Percentiles rank a stretch among this genome's conserved stretches.
phyloP scores from a whole-genome alignment of 805 yeast species.

The Yamadazyma sp. region DNA sequence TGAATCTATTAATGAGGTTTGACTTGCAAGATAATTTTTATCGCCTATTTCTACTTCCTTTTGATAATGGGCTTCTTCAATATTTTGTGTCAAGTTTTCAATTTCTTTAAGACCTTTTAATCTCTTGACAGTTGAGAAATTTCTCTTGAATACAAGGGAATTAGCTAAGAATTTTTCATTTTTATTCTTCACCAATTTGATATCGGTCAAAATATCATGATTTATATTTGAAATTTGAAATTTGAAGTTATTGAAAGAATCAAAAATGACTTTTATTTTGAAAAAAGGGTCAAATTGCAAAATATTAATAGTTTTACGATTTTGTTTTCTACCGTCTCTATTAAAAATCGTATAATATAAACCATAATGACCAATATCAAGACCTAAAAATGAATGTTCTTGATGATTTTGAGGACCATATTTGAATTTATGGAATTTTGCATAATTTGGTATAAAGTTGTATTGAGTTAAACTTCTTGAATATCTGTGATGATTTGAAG shows the following conservation, averaged over 20 bases:
- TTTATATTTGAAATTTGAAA: conserved; percentile 32
- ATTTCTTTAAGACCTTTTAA: too few species aligned
- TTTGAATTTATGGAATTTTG: conserved; percentile 7
- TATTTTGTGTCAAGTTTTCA: too few species aligned
- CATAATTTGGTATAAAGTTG: conserved; percentile 7
- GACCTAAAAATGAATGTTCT: conserved; percentile 1
- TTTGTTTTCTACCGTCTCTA: conserved; percentile 23
- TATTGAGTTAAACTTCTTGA: conserved; percentile 8
- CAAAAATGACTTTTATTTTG: neutral
- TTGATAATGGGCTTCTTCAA: too few species aligned
- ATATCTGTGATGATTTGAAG: conserved; percentile 8
- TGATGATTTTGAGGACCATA: conserved; percentile 17
- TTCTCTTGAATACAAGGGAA: conserved; percentile 13
- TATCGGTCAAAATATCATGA: conserved; percentile 25
- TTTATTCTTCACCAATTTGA: conserved; percentile 21
- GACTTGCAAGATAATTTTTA: conserved; percentile 2
- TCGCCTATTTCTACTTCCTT: too few species aligned
- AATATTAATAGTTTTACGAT: neutral
- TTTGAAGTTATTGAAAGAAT: conserved; percentile 6
- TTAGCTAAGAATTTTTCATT: conserved; percentile 19
- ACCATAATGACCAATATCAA: conserved; percentile 38
- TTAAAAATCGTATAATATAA: conserved; percentile 38
- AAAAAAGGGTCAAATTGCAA: conserved; percentile 6
- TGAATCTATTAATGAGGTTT: conserved; percentile 5
- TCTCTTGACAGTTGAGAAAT: conserved; percentile 6